These are phyloP conservation scores for Calonectria naviculata DNA, from an alignment of 2,329 filamentous ascomycete genomes.

Conservation along the genomic window DNA sequence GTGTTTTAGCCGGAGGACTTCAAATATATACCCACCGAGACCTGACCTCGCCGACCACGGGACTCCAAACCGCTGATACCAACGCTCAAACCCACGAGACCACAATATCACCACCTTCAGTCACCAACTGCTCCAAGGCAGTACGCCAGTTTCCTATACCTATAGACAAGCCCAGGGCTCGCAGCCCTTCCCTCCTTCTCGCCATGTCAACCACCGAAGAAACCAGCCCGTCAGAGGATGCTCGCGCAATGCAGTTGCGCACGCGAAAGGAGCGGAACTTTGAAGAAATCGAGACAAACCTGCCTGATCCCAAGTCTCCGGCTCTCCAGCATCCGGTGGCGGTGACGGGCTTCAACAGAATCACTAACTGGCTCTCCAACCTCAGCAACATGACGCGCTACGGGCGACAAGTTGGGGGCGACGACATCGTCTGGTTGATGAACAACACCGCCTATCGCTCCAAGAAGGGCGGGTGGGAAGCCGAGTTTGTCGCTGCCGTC, in stretches of 20 bases:
- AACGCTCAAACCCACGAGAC: conserved; percentile 13
- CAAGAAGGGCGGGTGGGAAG: conserved; percentile 71
- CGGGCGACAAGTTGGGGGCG: conserved; percentile 66
- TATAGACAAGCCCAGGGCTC: conserved; percentile 9
- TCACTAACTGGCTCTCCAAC: conserved; percentile 54
- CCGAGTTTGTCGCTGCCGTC: conserved; percentile 85
- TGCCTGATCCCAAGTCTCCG: conserved; percentile 50
- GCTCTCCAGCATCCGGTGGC: conserved; percentile 43
- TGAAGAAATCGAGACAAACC: conserved; percentile 59
- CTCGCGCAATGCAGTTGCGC: conserved; percentile 59
- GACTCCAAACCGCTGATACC: conserved; percentile 19
- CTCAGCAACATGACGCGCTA: conserved; percentile 68
- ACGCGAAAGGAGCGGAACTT: conserved; percentile 63
- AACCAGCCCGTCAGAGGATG: conserved; percentile 41
- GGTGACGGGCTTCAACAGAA: conserved; percentile 45
- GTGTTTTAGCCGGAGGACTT: not conserved
- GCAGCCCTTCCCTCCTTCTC: conserved; percentile 7
- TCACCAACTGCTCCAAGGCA: not conserved
- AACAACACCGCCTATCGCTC: conserved; percentile 86
- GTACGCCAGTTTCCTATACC: not conserved
- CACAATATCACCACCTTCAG: not conserved
- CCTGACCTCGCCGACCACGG: conserved; percentile 4
- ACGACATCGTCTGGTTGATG: conserved; percentile 86
- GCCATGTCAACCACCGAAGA: conserved; percentile 40
- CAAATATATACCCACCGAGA: not conserved